A percentile compares a stretch with the other conserved stretches of the same genome.
Conservation (phyloP, 305 asterid species). For the Stenogyne calaminthoides region DNA sequence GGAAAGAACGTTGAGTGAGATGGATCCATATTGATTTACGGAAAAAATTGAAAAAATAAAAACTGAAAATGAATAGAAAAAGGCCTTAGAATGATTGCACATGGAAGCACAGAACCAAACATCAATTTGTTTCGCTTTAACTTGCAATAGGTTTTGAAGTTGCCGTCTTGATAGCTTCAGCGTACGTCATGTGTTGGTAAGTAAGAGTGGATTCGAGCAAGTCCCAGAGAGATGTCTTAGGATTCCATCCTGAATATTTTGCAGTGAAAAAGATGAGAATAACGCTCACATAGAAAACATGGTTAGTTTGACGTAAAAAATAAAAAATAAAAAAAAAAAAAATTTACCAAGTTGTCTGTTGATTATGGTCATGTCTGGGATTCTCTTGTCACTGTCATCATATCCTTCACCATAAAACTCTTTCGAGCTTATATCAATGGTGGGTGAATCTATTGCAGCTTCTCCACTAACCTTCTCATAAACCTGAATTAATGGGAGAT, state of each 20-base stretch:
- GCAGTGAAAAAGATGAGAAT: neutral
- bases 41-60: neutral
- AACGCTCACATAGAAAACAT: neutral
- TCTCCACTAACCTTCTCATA: constrained; percentile 67
- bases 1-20: constrained; percentile 33
- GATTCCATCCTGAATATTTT: constrained; percentile 59
- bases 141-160: constrained; percentile 55
- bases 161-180: constrained; percentile 71
- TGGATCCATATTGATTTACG: constrained; percentile 32
- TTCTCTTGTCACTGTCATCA: constrained; percentile 83
- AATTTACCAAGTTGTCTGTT: constrained; percentile 70
- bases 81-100: constrained; percentile 28
- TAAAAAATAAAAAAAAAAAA: too few relatives aligned
- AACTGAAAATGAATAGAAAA: constrained; percentile 32
- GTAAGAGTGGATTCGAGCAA: constrained; percentile 80
- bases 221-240: constrained; percentile 77
- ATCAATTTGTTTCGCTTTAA: constrained; percentile 22
- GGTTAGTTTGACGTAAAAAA: neutral
- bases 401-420: constrained; percentile 81
- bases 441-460: constrained; percentile 51
- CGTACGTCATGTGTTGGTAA: constrained; percentile 74
- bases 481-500: constrained; percentile 41
- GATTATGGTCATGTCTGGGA: constrained; percentile 83
- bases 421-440: constrained; percentile 67
- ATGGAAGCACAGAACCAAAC: constrained; percentile 11